phyloP scores from a whole-genome alignment of 1,284 basidiomycete genomes.

The Earliella scabrosa region DNA sequence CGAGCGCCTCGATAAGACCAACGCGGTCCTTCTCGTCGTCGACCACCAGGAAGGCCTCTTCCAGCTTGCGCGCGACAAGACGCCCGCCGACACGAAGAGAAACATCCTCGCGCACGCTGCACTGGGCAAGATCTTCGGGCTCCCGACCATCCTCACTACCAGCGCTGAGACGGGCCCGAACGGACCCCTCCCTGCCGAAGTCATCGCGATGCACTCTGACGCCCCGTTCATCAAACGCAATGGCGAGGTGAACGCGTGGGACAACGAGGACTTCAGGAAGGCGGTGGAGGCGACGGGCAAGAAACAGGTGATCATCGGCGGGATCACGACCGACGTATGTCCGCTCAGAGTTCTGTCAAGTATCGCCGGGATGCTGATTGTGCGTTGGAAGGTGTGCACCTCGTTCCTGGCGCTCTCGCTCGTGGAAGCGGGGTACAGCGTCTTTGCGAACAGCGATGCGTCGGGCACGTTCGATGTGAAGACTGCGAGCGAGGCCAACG shows the following conservation, averaged over 20 bases:
- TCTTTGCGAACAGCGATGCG: constrained; percentile 50
- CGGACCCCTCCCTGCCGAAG: constrained; percentile 47
- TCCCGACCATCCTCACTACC: constrained; percentile 50
- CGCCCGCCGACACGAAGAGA: constrained; percentile 43
- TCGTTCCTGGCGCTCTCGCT: constrained; percentile 51
- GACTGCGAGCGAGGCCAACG: constrained; percentile 48
- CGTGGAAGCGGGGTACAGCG: constrained; percentile 46
- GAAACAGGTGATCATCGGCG: constrained; percentile 50
- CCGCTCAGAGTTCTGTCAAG: no score
- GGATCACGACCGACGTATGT: constrained; percentile 51
- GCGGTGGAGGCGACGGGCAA: constrained; percentile 51
- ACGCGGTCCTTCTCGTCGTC: constrained; percentile 46
- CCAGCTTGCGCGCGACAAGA: constrained; percentile 45
- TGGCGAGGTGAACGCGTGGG: constrained; percentile 55
- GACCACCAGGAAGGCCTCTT: constrained; percentile 53
- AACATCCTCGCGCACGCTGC: constrained; percentile 51
- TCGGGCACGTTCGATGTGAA: constrained; percentile 44
- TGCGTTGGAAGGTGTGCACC: constrained; percentile 44
- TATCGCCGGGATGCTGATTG: background rate
- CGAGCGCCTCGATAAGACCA: constrained; percentile 48
- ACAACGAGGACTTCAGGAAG: constrained; percentile 48
- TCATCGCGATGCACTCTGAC: constrained; percentile 47
- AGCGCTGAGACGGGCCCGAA: constrained; percentile 51
- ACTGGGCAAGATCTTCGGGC: constrained; percentile 46
- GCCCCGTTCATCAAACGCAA: constrained; percentile 48